Evolutionary conservation across 371 early-diverging fungal species (phyloP).

Genomic region (Umbelopsis sp.): DNA sequence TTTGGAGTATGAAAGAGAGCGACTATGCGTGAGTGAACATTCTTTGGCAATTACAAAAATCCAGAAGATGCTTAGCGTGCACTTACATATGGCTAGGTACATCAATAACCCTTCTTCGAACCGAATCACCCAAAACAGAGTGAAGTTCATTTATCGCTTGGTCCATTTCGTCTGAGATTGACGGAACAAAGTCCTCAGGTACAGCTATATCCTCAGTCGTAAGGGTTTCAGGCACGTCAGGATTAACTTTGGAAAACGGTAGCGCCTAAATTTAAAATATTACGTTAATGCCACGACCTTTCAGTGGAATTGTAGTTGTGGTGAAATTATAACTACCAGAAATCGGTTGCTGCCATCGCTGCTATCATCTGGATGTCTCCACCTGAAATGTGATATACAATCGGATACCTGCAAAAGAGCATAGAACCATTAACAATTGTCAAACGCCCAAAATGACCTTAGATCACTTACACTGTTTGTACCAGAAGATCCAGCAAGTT

Average conservation of each 20-base stretch:
- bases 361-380: slow-evolving; percentile 29
- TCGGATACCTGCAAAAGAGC: background rate
- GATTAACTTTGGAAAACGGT: slow-evolving; percentile 58
- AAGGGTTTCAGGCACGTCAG: slow-evolving; percentile 31
- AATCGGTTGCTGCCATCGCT: background rate
- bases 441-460: background rate
- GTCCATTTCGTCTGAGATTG: slow-evolving; percentile 34
- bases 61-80: too few species aligned
- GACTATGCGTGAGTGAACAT: background rate
- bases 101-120: slow-evolving; percentile 57
- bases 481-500: background rate
- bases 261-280: slow-evolving; percentile 31
- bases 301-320: background rate
- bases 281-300: slow-evolving; percentile 5
- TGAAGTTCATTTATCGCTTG: slow-evolving; percentile 42
- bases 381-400: slow-evolving; percentile 27
- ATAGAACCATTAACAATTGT: background rate
- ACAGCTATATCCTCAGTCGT: slow-evolving; percentile 9
- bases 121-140: slow-evolving; percentile 54
- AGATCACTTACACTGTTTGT: slow-evolving; percentile 9
- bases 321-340: background rate
- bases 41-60: too few species aligned
- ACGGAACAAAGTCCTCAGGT: slow-evolving; percentile 26
- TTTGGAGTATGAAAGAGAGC: background rate
- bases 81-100: slow-evolving; percentile 54